Base-by-base conservation (phyloP, 148 eudicot species). In the Chenopodium berlandieri region DNA sequence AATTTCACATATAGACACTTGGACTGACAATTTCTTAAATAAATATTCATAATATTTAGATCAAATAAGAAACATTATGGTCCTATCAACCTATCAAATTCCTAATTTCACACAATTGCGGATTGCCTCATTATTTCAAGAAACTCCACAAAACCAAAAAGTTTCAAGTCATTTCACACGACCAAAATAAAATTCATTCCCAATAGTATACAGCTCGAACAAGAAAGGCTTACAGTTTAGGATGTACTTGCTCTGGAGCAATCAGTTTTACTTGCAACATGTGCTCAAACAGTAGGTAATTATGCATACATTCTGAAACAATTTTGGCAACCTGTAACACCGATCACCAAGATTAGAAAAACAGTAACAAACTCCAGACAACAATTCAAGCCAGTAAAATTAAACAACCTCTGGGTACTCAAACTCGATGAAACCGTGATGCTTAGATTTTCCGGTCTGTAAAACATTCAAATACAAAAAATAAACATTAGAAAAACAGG, bases 361-460 rank as follows among this genome's bases (percentile, higher is more conserved):
- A 32, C 11, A 10, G 19, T n/a, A 44, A 12, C 20, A 71, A 30
- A 20, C 46, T 44, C 31, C 10, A 34, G 75, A 60, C 12, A 76
- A 32, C 31, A 3, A 23, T 17, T 31, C 9, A 54, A 54, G 40
- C 6, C 40, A 58, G 50, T 10, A 66, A 65, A 79, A 31, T 46
- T 44, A 40, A n/a, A 80, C 20, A 46, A 95, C 97, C 99, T 94
- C 99, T 74, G 98, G 94, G 64, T 91, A 95, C 85, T 90, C 97
- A 65, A 95, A 95, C 83, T 95, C 93, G 54, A 95, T 86, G 88
- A 94, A 95, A 64, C 98, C 99, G 85, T 89, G 92, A 85, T 95
- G 97, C 97, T 92, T 94, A 52, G 97, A 91, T 78, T 93, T 92
- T 81, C 97, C 98, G 0, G 98, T 95, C 98, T 95, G 92, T 25